Percentiles rank a stretch among this genome's conserved stretches.
These are phyloP conservation scores for Quercus glauca DNA, from an alignment of 306 rosid genomes.

Conservation along the genomic window DNA sequence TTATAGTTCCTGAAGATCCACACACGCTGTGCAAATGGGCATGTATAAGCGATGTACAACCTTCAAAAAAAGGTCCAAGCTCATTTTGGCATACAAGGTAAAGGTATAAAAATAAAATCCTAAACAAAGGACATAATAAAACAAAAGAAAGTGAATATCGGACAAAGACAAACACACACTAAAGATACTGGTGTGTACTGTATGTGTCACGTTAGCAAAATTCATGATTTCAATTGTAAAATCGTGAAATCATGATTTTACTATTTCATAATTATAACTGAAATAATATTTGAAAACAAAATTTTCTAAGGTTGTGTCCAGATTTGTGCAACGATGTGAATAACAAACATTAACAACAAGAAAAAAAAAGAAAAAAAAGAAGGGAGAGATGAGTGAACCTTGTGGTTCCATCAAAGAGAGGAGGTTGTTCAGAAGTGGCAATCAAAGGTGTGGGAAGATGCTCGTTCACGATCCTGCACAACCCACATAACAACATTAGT, in stretches of 20 bases:
- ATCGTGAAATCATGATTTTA: too few species aligned
- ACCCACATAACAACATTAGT: background rate
- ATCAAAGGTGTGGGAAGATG: constrained; percentile 49
- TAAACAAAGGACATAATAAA: background rate
- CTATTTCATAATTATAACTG: too few species aligned
- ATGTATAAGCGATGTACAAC: constrained; percentile 47
- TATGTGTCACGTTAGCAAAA: too few species aligned
- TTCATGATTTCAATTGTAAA: too few species aligned
- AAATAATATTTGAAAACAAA: too few species aligned
- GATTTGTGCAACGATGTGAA: too few species aligned
- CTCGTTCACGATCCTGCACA: constrained; percentile 19
- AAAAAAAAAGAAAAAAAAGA: too few species aligned
- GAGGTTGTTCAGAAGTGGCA: constrained; percentile 58
- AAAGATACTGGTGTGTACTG: too few species aligned
- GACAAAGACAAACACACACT: background rate
- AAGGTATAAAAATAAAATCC: too few species aligned
- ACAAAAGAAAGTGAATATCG: background rate
- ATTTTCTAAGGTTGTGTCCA: too few species aligned
- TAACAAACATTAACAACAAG: too few species aligned
- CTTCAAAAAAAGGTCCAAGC: constrained; percentile 25
- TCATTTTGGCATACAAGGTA: background rate
- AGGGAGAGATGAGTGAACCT: constrained; percentile 34
- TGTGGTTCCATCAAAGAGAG: constrained; percentile 83
- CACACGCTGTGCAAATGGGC: constrained; percentile 84
- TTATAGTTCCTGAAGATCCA: constrained; percentile 84